phyloP scores from a whole-genome alignment of 352 stramenopile species.

The Globisporangium orthogonon region DNA sequence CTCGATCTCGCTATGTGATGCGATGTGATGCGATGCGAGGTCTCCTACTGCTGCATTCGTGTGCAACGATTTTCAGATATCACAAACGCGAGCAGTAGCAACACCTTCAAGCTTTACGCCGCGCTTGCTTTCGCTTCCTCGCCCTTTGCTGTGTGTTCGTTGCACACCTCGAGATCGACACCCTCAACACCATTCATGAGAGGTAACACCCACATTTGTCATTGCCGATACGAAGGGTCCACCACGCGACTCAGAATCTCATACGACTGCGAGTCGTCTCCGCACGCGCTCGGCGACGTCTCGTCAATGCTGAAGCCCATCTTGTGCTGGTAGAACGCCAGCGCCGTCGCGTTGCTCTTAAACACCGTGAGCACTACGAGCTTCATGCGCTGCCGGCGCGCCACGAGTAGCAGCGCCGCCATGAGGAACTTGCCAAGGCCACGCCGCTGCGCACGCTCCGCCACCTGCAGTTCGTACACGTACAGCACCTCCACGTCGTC shows the following conservation, averaged over 20 bases:
- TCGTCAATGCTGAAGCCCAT: conserved; percentile 88
- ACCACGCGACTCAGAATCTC: conserved; percentile 81
- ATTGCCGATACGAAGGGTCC: conserved; percentile 8
- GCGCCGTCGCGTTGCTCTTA: conserved; percentile 79
- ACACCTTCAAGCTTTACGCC: neutral
- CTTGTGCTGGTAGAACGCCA: conserved; percentile 87
- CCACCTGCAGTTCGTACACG: conserved; percentile 93
- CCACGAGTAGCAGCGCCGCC: conserved; percentile 83
- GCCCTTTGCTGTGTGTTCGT: no score
- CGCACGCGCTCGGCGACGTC: conserved; percentile 81
- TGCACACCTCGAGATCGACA: no score
- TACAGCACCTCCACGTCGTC: conserved; percentile 89
- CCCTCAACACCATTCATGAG: no score
- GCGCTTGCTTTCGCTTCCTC: no score
- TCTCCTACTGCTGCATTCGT: neutral
- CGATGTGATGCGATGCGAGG: no score
- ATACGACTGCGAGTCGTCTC: conserved; percentile 69
- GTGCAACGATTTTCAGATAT: neutral
- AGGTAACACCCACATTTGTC: neutral
- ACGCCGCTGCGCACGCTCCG: conserved; percentile 39
- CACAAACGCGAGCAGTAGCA: neutral
- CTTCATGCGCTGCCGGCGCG: conserved; percentile 68
- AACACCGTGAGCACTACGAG: conserved; percentile 94
- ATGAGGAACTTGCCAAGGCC: conserved; percentile 91
- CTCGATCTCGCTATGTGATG: no score